Base-by-base conservation (phyloP, 1,284 basidiomycete species). In the Ceratobasidium sp. region DNA sequence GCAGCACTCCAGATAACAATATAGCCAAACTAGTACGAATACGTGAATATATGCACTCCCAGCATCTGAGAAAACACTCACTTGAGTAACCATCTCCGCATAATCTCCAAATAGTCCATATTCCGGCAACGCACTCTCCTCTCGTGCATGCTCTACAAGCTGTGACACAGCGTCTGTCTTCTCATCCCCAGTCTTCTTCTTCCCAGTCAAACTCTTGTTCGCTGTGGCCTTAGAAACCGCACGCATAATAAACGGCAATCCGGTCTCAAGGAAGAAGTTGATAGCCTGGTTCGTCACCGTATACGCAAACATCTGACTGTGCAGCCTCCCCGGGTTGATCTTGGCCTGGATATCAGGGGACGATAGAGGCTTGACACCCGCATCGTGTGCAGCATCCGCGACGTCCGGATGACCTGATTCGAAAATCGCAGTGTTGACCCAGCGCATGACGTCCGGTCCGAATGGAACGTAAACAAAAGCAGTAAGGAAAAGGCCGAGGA, bases 391-490 rank as follows among this genome's bases (percentile, higher is more conserved):
- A 28, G 80, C 79, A 40, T 78, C 79, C 42, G 78, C 77, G 56
- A 70, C 67, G 68, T 77, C 75, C 26, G 75, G 63, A 33, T 77
- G 75, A 20, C 75, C 75, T 10, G 75, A 68, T 23, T 68, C 75
- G 82, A 85, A 85, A 26, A 90, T 83, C 53, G 84, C 80, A 69
- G 82, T 77, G 80, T 91, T 89, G 15, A 92, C 87, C 72, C 85
- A 81, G 2, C 83, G 81, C 93, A 97, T 97, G 81, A 97, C 90
- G 76, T 90, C 89, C 80, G 93, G 92, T 55, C 96, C 96, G 82
- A 97, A 97, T 0, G 97, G 96, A 10, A 97, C 94, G 83, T 97
- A 98, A 70, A 97, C 90, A 83, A 96, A 97, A 20, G 95, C 95
- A 23, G 93, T 95, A 63, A 97, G 90, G 18, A 89, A 93, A 18